Evolutionary conservation across 2,329 filamentous ascomycete species (phyloP).

Genomic region (Didymosphaeria variabile): DNA sequence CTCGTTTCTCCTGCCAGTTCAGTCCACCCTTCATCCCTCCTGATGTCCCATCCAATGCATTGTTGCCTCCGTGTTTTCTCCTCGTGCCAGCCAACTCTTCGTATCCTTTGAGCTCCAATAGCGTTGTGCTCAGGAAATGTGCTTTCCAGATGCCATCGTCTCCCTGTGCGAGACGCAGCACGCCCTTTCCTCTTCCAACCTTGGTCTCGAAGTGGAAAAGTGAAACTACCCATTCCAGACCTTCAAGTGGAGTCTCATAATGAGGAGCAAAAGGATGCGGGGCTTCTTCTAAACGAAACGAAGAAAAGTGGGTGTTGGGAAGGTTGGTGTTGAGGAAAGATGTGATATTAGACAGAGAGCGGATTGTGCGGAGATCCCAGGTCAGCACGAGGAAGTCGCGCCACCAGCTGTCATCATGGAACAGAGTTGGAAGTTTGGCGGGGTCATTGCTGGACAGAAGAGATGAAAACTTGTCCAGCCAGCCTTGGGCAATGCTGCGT

Average conservation of each 20-base stretch:
- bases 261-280: constrained; percentile 55
- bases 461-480: constrained; percentile 37
- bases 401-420: constrained; percentile 63
- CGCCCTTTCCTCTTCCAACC: constrained; percentile 64
- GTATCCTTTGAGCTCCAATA: constrained; percentile 63
- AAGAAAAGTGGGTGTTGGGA: constrained; percentile 50
- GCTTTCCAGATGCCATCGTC: constrained; percentile 65
- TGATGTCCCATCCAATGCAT: constrained; percentile 62
- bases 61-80: constrained; percentile 67
- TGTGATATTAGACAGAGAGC: constrained; percentile 54
- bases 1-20: constrained; percentile 57
- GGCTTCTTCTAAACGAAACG: constrained; percentile 50
- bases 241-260: constrained; percentile 61
- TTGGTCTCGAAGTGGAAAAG: constrained; percentile 65
- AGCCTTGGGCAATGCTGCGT: constrained; percentile 34
- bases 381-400: constrained; percentile 66
- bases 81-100: constrained; percentile 60
- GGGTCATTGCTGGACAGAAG: constrained; percentile 31
- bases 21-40: constrained; percentile 49
- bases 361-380: constrained; percentile 65
- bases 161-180: constrained; percentile 61
- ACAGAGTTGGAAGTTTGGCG: constrained; percentile 40
- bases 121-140: constrained; percentile 69
- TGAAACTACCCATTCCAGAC: constrained; percentile 64
- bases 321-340: constrained; percentile 51